Evolutionary conservation across 148 eudicot species (phyloP).

Genomic region (Pouteria glomerata): DNA sequence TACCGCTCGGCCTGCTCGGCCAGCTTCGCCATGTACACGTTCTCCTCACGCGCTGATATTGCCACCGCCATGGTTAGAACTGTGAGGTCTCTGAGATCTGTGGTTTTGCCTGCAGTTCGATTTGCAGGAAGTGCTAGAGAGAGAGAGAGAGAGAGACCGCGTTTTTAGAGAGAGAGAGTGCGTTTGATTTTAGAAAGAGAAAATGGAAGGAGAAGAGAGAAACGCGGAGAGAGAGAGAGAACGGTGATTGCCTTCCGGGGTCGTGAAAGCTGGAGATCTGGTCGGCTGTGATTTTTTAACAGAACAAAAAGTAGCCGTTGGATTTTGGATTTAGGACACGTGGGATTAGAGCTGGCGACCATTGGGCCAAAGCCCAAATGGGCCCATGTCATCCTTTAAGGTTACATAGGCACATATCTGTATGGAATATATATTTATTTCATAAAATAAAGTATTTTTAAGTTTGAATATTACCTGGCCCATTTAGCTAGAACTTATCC

Average conservation of each 20-base stretch:
- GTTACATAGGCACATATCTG: too few relatives aligned
- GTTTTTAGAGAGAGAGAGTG: background rate
- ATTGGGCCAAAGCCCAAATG: too few relatives aligned
- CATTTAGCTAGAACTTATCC: too few relatives aligned
- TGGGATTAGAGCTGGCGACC: too few relatives aligned
- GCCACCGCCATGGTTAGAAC: conserved; percentile 14
- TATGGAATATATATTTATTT: too few relatives aligned
- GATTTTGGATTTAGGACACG: too few relatives aligned
- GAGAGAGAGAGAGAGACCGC: background rate
- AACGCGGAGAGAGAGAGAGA: background rate
- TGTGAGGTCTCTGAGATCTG: background rate
- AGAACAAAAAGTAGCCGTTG: too few relatives aligned
- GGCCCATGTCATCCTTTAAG: too few relatives aligned
- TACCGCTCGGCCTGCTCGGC: conserved; percentile 71
- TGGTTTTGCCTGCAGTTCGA: background rate
- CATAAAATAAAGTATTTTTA: too few relatives aligned
- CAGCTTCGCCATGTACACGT: conserved; percentile 65
- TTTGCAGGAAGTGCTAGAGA: background rate
- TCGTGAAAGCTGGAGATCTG: too few relatives aligned
- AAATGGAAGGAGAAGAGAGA: background rate
- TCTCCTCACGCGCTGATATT: conserved; percentile 46
- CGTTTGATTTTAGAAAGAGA: background rate
- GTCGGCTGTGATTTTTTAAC: too few relatives aligned
- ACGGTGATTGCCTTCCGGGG: background rate
- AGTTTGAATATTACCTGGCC: too few relatives aligned